Conservation (phyloP, 2,329 filamentous ascomycete species). For the Penicillium sp. region DNA sequence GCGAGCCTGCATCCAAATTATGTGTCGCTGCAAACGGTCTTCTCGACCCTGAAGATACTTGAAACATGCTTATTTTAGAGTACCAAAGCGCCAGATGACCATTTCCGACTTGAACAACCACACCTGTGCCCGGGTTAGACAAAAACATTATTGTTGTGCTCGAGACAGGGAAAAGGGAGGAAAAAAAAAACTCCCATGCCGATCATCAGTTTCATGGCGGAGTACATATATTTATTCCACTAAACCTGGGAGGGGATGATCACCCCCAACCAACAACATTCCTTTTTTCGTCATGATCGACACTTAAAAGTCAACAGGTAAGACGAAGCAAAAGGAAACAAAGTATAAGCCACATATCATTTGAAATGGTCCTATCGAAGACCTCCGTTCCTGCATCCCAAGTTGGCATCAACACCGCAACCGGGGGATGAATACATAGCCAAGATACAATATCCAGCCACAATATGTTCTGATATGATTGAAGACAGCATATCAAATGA, state of each 20-base stretch:
- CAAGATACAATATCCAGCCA: neutral
- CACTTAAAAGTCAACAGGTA: neutral
- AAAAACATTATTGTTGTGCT: neutral
- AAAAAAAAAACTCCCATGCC: neutral
- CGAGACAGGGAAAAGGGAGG: neutral
- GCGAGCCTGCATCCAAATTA: neutral
- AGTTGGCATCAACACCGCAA: conserved; percentile 4
- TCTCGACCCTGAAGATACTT: neutral
- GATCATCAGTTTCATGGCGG: conserved; percentile 1
- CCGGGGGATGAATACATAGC: neutral
- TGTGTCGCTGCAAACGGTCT: conserved; percentile 4
- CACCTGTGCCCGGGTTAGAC: neutral
- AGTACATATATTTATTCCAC: neutral
- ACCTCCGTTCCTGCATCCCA: conserved; percentile 1
- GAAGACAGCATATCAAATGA: neutral
- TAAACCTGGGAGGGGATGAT: conserved; percentile 2
- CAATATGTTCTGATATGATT: neutral
- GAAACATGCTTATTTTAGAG: neutral
- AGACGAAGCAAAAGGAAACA: neutral
- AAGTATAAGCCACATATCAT: neutral
- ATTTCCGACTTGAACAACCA: neutral
- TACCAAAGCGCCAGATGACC: neutral
- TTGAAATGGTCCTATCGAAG: neutral
- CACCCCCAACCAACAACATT: conserved; percentile 6
- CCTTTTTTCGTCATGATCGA: conserved; percentile 9